phyloP scores from a whole-genome alignment of 441 rosid genomes.

The Adansonia rubrostipa region DNA sequence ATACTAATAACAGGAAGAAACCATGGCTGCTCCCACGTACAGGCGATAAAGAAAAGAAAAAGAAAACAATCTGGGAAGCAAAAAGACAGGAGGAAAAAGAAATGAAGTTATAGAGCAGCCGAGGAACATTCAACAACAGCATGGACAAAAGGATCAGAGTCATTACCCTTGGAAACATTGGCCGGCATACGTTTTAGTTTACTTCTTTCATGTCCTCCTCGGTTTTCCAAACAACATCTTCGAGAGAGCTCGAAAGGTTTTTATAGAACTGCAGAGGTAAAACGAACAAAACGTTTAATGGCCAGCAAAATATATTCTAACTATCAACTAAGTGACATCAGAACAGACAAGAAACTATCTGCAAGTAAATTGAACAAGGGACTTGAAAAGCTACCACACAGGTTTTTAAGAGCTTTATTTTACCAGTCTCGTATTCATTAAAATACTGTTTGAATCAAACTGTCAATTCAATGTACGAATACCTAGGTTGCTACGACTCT shows the following conservation, averaged over 20 bases:
- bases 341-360: background rate
- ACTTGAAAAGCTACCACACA: background rate
- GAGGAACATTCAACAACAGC: conserved; percentile 27
- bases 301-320: background rate
- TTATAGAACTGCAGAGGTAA: conserved; percentile 77
- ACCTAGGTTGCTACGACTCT: no score
- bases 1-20: conserved; percentile 35
- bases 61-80: background rate
- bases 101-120: conserved; percentile 31
- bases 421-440: background rate
- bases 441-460: background rate
- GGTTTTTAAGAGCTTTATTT: background rate
- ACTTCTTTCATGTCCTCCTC: conserved; percentile 76
- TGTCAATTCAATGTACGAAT: no score
- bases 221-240: conserved; percentile 84
- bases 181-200: conserved; percentile 27
- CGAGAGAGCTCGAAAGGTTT: conserved; percentile 74
- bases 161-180: conserved; percentile 9
- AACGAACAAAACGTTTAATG: background rate
- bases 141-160: background rate
- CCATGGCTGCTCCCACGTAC: conserved; percentile 25
- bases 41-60: background rate
- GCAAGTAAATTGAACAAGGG: background rate
- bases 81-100: conserved; percentile 20
- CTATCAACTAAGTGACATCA: no score